Base-by-base conservation (phyloP, 108 stramenopile genomes). In the Schizochytrium sp. region DNA sequence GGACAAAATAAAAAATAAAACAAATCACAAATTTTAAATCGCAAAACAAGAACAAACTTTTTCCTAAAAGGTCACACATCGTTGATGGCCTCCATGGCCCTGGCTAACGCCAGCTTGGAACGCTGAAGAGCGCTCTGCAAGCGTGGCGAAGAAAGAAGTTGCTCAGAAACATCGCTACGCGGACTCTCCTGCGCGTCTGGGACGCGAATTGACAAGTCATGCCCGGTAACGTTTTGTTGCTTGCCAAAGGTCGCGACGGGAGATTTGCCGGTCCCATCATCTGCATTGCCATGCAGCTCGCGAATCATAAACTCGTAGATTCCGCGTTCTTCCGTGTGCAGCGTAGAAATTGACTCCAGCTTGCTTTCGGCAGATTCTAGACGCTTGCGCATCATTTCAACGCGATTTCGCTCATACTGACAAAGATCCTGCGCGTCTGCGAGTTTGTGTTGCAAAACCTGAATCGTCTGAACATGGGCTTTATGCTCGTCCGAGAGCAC, bases 1-100 rank as follows among this genome's bases (percentile, higher is more conserved):
- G 34, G 34, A 34, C 34, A 34, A 34, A 34, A 34, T 2, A 34
- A 34, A 34, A 34, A 34, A 34, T 34, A 4, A 8, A 57, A 0
- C 14, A 57, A 8, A 57, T 57, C 55, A 57, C 55, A 57, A 57
- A 57, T 57, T 14, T 3, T 3, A 57, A 16, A 14, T 57, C 55
- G 4, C 55, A 14, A 8, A 16, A 57, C 16, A 8, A 16, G 4
- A 16, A 34, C 34, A 34, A 59, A 59, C n/a, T 59, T 19, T 59
- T 69, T 0, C 14, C 41, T 1, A 16, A 83, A 34, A 12, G n/a
- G 18, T 23, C 48, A 83, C 6, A 83, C 76, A 83, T 83, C 76
- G 48, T 83, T 83, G 4, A 83, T 83, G 48, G 76, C 76, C 45
- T 83, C 51, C 76, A 83, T 83, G 23, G 76, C 76, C 48, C 76